Percentiles rank a stretch among this genome's conserved stretches.
Conservation (phyloP, 352 stramenopile species). For the Phytophthora pini region DNA sequence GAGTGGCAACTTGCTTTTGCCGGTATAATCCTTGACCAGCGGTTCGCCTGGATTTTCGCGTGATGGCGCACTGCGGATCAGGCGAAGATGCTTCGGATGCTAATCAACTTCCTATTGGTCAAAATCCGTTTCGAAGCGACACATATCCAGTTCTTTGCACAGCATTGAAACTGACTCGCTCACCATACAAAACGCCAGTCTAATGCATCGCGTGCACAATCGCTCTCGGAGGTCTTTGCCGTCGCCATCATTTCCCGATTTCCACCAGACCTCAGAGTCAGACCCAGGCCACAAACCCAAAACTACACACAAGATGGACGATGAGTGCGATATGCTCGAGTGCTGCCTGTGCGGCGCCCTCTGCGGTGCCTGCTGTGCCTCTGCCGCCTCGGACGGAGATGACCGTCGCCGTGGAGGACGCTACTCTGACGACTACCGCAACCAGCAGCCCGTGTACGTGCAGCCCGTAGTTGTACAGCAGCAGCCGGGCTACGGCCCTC, state of each 20-base stretch:
- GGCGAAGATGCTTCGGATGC: slow-evolving; percentile 7
- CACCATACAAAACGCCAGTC: slow-evolving; percentile 21
- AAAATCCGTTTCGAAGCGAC: slow-evolving; percentile 12
- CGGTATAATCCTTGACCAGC: slow-evolving; percentile 7
- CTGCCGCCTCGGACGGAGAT: slow-evolving; percentile 42
- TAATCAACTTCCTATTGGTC: slow-evolving; percentile 16
- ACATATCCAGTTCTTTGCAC: slow-evolving; percentile 15
- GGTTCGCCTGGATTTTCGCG: slow-evolving; percentile 22
- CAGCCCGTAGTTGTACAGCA: slow-evolving; percentile 74
- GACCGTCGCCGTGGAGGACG: slow-evolving; percentile 43
- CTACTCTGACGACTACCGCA: slow-evolving; percentile 46
- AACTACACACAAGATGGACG: slow-evolving; percentile 46
- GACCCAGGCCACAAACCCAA: no score
- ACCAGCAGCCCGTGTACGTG: slow-evolving; percentile 69
- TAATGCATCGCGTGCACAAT: slow-evolving; percentile 1
- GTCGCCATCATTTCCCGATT: slow-evolving; percentile 36
- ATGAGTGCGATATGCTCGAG: slow-evolving; percentile 82
- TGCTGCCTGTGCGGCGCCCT: slow-evolving; percentile 79
- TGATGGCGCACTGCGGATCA: background rate
- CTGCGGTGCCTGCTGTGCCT: slow-evolving; percentile 78
- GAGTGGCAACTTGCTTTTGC: background rate
- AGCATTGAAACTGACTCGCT: slow-evolving; percentile 28
- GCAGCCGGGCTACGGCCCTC: slow-evolving; percentile 38
- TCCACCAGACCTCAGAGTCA: background rate
- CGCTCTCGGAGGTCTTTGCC: background rate